These are phyloP conservation scores for Gardenia jasminoides DNA, from an alignment of 257 asterid genomes.

Conservation along the genomic window DNA sequence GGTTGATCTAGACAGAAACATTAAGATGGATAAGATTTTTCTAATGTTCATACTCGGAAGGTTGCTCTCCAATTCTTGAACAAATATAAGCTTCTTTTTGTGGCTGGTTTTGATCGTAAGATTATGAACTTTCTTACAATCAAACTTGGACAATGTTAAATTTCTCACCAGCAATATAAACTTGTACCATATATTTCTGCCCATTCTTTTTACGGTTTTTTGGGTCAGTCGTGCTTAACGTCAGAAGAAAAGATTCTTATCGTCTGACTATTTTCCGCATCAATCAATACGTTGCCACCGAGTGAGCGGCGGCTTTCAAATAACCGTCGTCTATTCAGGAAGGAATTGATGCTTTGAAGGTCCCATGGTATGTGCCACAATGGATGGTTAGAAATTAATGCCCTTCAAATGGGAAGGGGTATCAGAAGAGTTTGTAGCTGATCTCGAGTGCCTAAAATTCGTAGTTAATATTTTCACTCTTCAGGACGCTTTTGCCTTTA, in stretches of 20 bases:
- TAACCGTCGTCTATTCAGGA: background rate
- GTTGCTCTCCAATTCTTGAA: background rate
- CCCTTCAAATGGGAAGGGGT: no score
- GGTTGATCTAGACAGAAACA: background rate
- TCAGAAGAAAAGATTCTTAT: no score
- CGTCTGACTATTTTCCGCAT: background rate
- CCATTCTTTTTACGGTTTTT: no score
- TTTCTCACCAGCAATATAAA: no score
- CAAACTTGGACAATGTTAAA: background rate
- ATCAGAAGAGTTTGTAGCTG: no score
- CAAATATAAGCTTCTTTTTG: background rate
- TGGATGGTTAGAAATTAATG: background rate
- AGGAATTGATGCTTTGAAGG: background rate
- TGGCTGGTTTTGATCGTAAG: background rate
- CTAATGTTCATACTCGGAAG: background rate
- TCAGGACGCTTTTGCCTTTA: no score
- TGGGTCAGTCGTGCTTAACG: no score
- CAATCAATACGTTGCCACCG: no score
- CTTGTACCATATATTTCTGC: no score
- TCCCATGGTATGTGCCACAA: background rate
- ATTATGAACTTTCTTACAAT: background rate
- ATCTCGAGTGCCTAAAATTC: no score
- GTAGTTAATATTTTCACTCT: no score
- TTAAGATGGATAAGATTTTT: no score
- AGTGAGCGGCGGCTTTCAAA: background rate